A percentile compares a stretch with the other conserved stretches of the same genome.
phyloP scores from a whole-genome alignment of 495 filamentous ascomycete genomes.

The Podospora pseudopauciseta region DNA sequence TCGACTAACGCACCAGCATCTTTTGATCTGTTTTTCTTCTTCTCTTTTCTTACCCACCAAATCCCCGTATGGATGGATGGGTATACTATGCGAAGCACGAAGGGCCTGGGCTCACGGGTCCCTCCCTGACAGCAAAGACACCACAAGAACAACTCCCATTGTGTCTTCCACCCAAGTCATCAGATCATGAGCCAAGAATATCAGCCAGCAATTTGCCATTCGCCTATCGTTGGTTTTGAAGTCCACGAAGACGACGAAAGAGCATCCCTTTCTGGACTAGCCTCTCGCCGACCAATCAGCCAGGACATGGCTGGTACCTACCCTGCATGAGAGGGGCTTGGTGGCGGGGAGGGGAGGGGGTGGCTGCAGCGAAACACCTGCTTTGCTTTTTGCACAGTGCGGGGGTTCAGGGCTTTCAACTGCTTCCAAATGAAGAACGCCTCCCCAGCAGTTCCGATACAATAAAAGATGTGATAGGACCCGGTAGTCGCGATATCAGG shows the following conservation, averaged over 20 bases:
- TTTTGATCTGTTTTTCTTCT: not conserved
- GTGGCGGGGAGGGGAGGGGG: conserved; percentile 17
- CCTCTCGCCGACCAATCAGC: not conserved
- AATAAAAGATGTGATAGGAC: conserved; percentile 33
- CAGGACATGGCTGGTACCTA: not conserved
- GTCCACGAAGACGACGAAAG: not conserved
- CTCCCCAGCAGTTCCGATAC: conserved; percentile 28
- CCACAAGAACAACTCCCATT: no score
- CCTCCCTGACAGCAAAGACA: not conserved
- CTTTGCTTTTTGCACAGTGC: not conserved
- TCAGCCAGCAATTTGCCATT: not conserved
- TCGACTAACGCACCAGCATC: not conserved
- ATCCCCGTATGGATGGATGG: not conserved
- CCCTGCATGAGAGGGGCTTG: not conserved
- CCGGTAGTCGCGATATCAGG: conserved; percentile 31
- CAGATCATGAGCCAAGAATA: not conserved
- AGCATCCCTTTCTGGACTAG: conserved; percentile 1
- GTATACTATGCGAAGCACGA: not conserved
- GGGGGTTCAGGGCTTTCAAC: conserved; percentile 14
- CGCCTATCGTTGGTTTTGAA: conserved; percentile 1
- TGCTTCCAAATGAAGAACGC: conserved; percentile 38
- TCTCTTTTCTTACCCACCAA: not conserved
- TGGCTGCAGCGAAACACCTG: conserved; percentile 13
- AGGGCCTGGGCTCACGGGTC: not conserved
- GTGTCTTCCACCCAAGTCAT: not conserved